Base-by-base conservation (phyloP, 2,329 filamentous ascomycete genomes). In the Colletotrichum navitas region DNA sequence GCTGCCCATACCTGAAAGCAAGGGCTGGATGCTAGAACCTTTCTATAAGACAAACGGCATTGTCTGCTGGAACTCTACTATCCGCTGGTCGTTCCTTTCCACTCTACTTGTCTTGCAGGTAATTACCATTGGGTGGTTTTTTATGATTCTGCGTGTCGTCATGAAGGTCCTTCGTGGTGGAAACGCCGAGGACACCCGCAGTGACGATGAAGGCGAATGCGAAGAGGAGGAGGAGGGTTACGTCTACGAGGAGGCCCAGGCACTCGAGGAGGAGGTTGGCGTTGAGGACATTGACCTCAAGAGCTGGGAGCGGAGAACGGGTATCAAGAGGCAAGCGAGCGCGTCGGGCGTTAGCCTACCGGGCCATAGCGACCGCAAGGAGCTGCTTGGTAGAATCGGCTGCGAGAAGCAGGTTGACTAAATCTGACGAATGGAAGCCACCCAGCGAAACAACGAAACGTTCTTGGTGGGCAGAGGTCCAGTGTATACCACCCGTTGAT, bases 81-180 rank as follows among this genome's bases (percentile, higher is more conserved):
- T 98, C 77, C 91, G 92, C 77, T 93, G 89, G 87, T 85, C 87
- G 16, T 98, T 98, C 83, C 84, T 98, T 21, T 85, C 87, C 12
- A 87, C 94, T 49, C 89, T 99, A 3, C 84, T 97, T 16, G 88
- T 91, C 47, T 86, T 99, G 29, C 94, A 98, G 81, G 84, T 87
- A 29, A 88, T 99, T 64, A 94, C 93, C 41, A 84, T 97, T 45
- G 87, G 93, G 73, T 98, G 96, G 96, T 97, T 98, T 78, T 87
- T 86, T 73, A 93, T 97, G 90, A 97, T 98, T 75, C 82, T 95
- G 49, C 90, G 91, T 68, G 93, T 99, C 2, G 94, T 94, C 29
- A 87, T 92, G 73, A 91, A 92, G 73, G 94, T 98, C 7, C 79
- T 98, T 45, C 88, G 87, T 62, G 95, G 95, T 41, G 89, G 87